Percentiles rank a stretch among this genome's conserved stretches.
Evolutionary conservation across 257 asterid genomes (phyloP).

Genomic region (Scutellaria barbata): DNA sequence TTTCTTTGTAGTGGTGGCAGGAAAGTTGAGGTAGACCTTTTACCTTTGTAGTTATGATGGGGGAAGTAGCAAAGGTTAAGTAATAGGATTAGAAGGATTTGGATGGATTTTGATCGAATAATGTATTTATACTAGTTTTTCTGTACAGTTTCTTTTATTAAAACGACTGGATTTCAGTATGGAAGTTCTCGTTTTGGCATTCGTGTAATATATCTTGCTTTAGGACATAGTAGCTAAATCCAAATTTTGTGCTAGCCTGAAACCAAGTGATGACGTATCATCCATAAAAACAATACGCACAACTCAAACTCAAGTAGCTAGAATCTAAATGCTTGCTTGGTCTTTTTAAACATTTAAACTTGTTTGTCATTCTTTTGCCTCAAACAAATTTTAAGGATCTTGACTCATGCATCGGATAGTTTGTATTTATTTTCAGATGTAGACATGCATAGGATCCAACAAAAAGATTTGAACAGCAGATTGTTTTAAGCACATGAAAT

Average conservation of each 20-base stretch:
- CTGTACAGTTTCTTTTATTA: constrained; percentile 36
- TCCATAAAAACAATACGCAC: too few relatives aligned
- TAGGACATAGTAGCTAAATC: not conserved
- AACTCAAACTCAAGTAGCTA: too few relatives aligned
- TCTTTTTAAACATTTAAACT: too few relatives aligned
- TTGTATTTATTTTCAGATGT: not conserved
- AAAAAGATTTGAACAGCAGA: too few relatives aligned
- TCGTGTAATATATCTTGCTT: not conserved
- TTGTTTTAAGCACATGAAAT: not conserved
- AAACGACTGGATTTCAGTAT: constrained; percentile 16
- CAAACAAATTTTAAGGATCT: not conserved
- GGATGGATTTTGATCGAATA: constrained; percentile 35
- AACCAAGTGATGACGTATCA: too few relatives aligned
- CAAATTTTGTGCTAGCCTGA: too few relatives aligned
- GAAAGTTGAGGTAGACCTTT: constrained; percentile 20
- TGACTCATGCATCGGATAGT: not conserved
- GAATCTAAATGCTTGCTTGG: too few relatives aligned
- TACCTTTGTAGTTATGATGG: constrained; percentile 45
- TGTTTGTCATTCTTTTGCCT: too few relatives aligned
- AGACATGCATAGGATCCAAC: not conserved
- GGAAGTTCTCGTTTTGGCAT: not conserved
- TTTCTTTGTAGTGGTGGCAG: constrained; percentile 24
- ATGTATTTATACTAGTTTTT: constrained; percentile 36
- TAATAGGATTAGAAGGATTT: constrained; percentile 31
- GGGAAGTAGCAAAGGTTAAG: constrained; percentile 28